Evolutionary conservation across 345 rosid species (phyloP).

Genomic region (Arabis hirsuta): DNA sequence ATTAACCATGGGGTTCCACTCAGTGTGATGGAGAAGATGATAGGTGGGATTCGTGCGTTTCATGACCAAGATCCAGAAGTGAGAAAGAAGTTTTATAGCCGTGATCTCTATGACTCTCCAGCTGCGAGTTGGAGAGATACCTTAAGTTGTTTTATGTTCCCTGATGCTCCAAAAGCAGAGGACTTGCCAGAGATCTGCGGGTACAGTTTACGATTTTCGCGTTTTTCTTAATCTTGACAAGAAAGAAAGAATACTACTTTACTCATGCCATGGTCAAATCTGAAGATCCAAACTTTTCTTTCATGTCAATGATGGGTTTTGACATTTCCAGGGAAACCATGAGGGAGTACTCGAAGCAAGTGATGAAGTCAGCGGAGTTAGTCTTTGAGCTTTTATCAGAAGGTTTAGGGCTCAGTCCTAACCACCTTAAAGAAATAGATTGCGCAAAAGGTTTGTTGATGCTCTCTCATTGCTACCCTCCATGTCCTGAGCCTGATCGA

Average conservation of each 20-base stretch:
- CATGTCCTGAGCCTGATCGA: conserved; percentile 57
- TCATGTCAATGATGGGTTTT: neutral
- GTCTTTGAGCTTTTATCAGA: conserved; percentile 57
- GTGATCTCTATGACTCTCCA: conserved; percentile 43
- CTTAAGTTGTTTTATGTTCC: conserved; percentile 31
- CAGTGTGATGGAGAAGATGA: conserved; percentile 30
- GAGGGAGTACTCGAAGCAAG: conserved; percentile 48
- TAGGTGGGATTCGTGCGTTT: conserved; percentile 28
- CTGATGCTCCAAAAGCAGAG: conserved; percentile 40
- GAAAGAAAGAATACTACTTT: neutral
- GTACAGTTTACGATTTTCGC: conserved; percentile 32
- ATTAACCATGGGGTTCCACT: conserved; percentile 36
- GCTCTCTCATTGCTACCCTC: conserved; percentile 58
- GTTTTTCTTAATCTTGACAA: neutral
- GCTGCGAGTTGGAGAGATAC: conserved; percentile 52
- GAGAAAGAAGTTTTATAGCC: neutral
- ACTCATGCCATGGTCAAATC: no score
- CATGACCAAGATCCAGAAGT: conserved; percentile 37
- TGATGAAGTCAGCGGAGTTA: conserved; percentile 41
- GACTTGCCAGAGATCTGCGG: conserved; percentile 49
- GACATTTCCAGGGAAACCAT: conserved; percentile 44
- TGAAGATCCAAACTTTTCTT: neutral
- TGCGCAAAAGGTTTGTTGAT: conserved; percentile 46
- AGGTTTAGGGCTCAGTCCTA: conserved; percentile 54
- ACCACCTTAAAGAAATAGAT: conserved; percentile 47